Evolutionary conservation across 352 stramenopile genomes (phyloP).

Genomic region (Blastocystis sp.): DNA sequence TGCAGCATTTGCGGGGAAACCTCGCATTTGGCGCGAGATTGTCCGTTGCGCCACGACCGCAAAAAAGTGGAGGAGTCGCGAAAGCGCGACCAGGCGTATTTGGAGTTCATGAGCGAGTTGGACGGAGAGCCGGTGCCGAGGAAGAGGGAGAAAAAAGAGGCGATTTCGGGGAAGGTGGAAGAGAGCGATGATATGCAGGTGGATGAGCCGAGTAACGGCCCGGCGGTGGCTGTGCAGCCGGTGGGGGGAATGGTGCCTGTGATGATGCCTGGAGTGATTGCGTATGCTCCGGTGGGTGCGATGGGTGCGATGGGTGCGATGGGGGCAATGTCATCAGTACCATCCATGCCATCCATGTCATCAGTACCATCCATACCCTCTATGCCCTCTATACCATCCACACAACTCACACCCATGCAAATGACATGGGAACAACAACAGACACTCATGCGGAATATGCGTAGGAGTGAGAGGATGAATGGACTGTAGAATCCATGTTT

Average conservation of each 20-base stretch:
- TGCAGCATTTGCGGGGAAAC: constrained; percentile 76
- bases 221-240: not conserved
- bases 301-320: not conserved
- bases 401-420: not conserved
- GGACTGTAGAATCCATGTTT: constrained; percentile 14
- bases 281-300: no score
- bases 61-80: constrained; percentile 59
- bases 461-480: not conserved
- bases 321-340: not conserved
- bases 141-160: not conserved
- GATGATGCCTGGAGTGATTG: no score
- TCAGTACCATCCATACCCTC: not conserved
- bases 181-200: constrained; percentile 7
- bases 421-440: constrained; percentile 7
- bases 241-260: not conserved
- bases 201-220: not conserved
- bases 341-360: not conserved
- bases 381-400: not conserved
- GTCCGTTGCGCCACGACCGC: constrained; percentile 66
- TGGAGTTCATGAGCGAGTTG: constrained; percentile 42
- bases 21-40: constrained; percentile 75
- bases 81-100: constrained; percentile 31
- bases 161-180: not conserved
- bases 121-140: not conserved
- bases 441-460: constrained; percentile 13